A percentile compares a stretch with the other conserved stretches of the same genome.
Evolutionary conservation across 345 rosid genomes (phyloP).

Genomic region (Syzygium jambos): DNA sequence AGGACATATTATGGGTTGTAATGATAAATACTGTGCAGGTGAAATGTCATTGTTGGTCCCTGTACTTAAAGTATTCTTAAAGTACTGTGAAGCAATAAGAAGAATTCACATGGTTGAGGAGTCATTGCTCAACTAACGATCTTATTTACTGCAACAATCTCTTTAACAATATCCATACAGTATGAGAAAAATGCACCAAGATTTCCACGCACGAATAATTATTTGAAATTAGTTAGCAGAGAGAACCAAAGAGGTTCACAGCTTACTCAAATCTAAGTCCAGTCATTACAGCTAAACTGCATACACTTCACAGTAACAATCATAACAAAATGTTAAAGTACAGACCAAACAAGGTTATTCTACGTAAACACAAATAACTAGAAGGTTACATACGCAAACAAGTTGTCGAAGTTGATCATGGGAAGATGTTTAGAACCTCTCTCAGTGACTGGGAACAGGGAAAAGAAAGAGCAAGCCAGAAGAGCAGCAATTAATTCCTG

Average conservation of each 20-base stretch:
- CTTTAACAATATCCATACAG: not conserved
- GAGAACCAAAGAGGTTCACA: not conserved
- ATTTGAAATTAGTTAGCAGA: not conserved
- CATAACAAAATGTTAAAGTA: not conserved
- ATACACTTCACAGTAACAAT: not conserved
- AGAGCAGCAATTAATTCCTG: conserved; percentile 87
- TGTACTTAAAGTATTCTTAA: not conserved
- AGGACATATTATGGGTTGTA: not conserved
- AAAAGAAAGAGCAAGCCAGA: conserved; percentile 78
- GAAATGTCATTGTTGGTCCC: not conserved
- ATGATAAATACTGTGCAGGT: not conserved
- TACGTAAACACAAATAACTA: not conserved
- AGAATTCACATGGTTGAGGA: not conserved
- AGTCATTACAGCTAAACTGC: not conserved
- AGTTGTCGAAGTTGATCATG: conserved; percentile 66
- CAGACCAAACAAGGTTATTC: not conserved
- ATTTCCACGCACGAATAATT: not conserved
- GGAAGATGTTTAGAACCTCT: conserved; percentile 64
- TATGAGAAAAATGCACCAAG: not conserved
- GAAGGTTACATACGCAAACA: conserved; percentile 70
- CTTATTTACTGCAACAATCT: not conserved
- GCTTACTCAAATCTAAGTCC: not conserved
- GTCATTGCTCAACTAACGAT: not conserved
- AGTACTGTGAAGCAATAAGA: not conserved
- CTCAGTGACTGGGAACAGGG: conserved; percentile 59